Conservation (phyloP, 352 stramenopile genomes). For the Phytophthora niederhauseri region DNA sequence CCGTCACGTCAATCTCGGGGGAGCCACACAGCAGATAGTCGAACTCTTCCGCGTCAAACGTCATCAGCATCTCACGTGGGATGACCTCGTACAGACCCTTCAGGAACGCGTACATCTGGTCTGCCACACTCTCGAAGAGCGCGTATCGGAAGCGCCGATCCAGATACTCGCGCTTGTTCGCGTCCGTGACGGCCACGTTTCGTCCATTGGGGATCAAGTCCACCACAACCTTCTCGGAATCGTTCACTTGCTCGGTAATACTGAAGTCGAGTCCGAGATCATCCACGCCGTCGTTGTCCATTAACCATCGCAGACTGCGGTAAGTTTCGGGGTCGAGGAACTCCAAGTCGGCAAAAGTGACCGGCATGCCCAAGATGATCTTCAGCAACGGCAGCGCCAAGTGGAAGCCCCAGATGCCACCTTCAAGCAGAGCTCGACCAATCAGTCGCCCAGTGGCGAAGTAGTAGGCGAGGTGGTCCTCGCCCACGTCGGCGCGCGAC, state of each 20-base stretch:
- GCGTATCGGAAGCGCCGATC: constrained; percentile 78
- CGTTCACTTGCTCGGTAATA: constrained; percentile 42
- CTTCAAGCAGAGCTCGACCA: constrained; percentile 77
- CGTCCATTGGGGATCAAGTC: constrained; percentile 55
- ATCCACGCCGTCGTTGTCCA: constrained; percentile 58
- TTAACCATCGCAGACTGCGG: constrained; percentile 58
- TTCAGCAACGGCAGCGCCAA: constrained; percentile 97
- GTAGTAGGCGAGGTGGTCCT: constrained; percentile 71
- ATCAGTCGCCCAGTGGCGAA: constrained; percentile 66
- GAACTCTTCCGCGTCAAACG: constrained; percentile 98
- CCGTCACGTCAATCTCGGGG: constrained; percentile 95
- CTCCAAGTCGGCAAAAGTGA: constrained; percentile 95
- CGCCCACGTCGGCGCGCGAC: constrained; percentile 50
- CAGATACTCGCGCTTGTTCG: constrained; percentile 95
- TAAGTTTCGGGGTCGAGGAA: constrained; percentile 61
- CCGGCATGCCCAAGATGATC: constrained; percentile 95
- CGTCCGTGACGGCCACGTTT: constrained; percentile 91
- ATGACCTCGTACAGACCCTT: constrained; percentile 97
- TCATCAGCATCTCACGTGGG: constrained; percentile 92
- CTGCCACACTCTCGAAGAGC: constrained; percentile 61
- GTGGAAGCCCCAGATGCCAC: constrained; percentile 93
- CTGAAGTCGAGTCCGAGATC: constrained; percentile 70
- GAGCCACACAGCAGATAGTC: constrained; percentile 97
- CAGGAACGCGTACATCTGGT: constrained; percentile 76
- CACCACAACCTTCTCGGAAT: constrained; percentile 41